A percentile compares a stretch with the other conserved stretches of the same genome.
These are phyloP conservation scores for Amphirosellinia nigrospora DNA, from an alignment of 495 filamentous ascomycete species.

Conservation along the genomic window DNA sequence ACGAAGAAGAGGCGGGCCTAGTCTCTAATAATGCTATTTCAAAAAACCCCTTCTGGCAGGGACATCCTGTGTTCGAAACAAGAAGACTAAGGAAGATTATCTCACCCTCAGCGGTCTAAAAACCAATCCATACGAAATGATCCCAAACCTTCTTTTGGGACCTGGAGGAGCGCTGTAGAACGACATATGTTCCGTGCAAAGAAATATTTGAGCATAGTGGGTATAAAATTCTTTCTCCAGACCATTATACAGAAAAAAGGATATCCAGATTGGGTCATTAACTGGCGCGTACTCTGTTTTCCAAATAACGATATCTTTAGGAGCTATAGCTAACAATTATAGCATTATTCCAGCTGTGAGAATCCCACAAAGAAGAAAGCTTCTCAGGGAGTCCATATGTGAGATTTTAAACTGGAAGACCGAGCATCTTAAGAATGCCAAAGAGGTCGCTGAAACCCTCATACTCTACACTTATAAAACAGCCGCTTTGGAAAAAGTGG, in stretches of 20 bases:
- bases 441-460: background rate
- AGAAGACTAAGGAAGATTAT: too few species aligned
- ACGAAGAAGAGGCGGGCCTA: too few species aligned
- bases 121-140: background rate
- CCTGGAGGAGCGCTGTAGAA: background rate
- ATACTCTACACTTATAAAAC: background rate
- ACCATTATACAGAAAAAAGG: background rate
- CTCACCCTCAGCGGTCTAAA: too few species aligned
- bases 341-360: constrained; percentile 5
- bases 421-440: background rate
- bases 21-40: too few species aligned
- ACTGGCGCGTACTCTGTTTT: background rate
- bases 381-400: background rate
- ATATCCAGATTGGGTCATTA: background rate
- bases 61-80: too few species aligned
- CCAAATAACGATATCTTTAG: background rate
- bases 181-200: background rate
- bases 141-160: background rate
- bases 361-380: background rate
- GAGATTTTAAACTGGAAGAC: background rate
- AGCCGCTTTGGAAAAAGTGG: background rate
- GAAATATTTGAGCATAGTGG: background rate
- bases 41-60: too few species aligned
- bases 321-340: background rate
- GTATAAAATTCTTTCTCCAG: background rate